Evolutionary conservation across 345 rosid genomes (phyloP).

Genomic region (Aquilaria yunnanensis): DNA sequence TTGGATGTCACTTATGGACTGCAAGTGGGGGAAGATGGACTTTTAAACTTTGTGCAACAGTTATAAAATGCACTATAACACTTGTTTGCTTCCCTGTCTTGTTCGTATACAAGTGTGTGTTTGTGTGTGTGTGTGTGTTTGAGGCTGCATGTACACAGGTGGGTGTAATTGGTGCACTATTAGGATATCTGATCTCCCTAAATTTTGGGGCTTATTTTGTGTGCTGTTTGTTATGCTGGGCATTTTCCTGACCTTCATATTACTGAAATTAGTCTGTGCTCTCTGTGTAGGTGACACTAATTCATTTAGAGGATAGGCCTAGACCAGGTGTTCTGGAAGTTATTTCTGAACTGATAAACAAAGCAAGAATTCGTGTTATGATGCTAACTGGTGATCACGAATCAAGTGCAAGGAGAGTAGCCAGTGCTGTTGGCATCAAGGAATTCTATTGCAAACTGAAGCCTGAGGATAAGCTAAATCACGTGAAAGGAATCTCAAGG

Average conservation of each 20-base stretch:
- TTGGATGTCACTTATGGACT: neutral
- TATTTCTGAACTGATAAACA: slow-evolving; percentile 49
- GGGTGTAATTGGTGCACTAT: too few species aligned
- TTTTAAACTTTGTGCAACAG: too few species aligned
- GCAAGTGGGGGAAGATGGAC: too few species aligned
- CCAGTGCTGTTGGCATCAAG: slow-evolving; percentile 73
- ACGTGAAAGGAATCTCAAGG: slow-evolving; percentile 63
- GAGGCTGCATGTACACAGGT: too few species aligned
- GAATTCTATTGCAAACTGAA: slow-evolving; percentile 82
- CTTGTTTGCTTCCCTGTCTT: too few species aligned
- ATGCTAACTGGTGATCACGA: slow-evolving; percentile 96
- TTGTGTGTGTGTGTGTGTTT: too few species aligned
- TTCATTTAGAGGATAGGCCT: slow-evolving; percentile 96
- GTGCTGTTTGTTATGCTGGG: neutral
- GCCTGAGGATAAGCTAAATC: slow-evolving; percentile 90
- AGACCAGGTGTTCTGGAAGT: slow-evolving; percentile 78
- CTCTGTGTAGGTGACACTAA: slow-evolving; percentile 63
- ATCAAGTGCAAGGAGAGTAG: slow-evolving; percentile 95
- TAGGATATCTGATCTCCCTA: too few species aligned
- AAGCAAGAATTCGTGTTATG: slow-evolving; percentile 65
- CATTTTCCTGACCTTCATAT: neutral
- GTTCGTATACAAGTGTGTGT: too few species aligned
- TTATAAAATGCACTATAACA: too few species aligned
- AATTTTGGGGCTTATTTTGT: neutral
- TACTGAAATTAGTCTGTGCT: neutral